A percentile compares a stretch with the other conserved stretches of the same genome.
Conservation (phyloP, 2,329 filamentous ascomycete genomes). For the Neonectria coccinea region DNA sequence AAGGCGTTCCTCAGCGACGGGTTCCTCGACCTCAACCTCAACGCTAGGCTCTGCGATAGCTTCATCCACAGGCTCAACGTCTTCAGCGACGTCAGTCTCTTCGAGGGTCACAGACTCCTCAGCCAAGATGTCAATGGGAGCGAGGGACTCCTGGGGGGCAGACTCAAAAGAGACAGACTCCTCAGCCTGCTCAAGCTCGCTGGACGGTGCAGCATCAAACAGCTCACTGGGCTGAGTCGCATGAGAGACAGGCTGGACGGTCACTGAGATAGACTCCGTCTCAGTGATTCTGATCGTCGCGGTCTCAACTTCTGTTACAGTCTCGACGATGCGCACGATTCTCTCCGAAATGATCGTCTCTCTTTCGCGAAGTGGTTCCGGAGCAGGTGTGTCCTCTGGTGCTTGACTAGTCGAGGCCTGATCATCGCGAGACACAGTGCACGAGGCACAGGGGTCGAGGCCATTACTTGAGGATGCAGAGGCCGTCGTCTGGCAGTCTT, state of each 20-base stretch:
- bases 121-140: conserved; percentile 14
- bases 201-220: neutral
- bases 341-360: conserved; percentile 39
- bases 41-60: conserved; percentile 3
- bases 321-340: conserved; percentile 51
- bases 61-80: conserved; percentile 2
- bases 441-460: conserved; percentile 41
- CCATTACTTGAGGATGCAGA: conserved; percentile 16
- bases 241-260: conserved; percentile 42
- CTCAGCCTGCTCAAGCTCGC: neutral
- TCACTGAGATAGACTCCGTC: conserved; percentile 23
- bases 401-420: conserved; percentile 10
- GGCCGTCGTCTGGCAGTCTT: conserved; percentile 9
- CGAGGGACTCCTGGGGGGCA: neutral
- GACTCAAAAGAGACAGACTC: neutral
- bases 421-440: conserved; percentile 26
- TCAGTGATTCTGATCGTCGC: conserved; percentile 46
- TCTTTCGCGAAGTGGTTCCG: conserved; percentile 37
- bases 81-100: neutral
- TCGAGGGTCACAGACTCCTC: conserved; percentile 9
- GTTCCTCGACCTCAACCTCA: conserved; percentile 13
- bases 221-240: conserved; percentile 29
- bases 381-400: conserved; percentile 9
- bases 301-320: conserved; percentile 51
- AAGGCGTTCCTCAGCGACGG: neutral